Conservation (phyloP, 805 yeast genomes). For the Zygotorulaspora florentina region DNA sequence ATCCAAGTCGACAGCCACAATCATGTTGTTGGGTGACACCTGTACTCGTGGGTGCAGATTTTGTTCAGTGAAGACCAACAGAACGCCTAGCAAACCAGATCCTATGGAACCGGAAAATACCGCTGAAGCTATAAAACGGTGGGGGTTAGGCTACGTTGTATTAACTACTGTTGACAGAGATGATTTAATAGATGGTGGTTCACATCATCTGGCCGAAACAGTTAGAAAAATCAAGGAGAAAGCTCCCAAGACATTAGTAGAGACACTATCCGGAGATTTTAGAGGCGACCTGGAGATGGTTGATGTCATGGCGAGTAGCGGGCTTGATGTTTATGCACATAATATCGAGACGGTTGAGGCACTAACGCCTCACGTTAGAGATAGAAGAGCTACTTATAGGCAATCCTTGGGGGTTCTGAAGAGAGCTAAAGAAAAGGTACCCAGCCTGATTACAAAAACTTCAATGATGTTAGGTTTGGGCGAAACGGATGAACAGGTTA, state of each 20-base stretch:
- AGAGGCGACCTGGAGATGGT: slow-evolving; percentile 85
- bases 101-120: slow-evolving; percentile 97
- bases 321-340: slow-evolving; percentile 95
- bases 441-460: slow-evolving; percentile 81
- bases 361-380: slow-evolving; percentile 91
- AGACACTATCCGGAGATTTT: slow-evolving; percentile 92
- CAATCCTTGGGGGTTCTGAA: slow-evolving; percentile 76
- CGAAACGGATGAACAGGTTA: slow-evolving; percentile 86
- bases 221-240: slow-evolving; percentile 78
- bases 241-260: slow-evolving; percentile 88
- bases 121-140: slow-evolving; percentile 92
- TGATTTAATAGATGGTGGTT: slow-evolving; percentile 90
- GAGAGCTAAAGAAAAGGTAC: slow-evolving; percentile 74
- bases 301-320: slow-evolving; percentile 72
- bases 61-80: slow-evolving; percentile 91
- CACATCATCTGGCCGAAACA: slow-evolving; percentile 84
- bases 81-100: slow-evolving; percentile 84
- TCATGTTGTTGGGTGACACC: slow-evolving; percentile 97
- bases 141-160: slow-evolving; percentile 98
- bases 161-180: slow-evolving; percentile 97
- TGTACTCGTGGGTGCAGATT: slow-evolving; percentile 99
- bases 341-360: slow-evolving; percentile 95
- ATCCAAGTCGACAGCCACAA: slow-evolving; percentile 83
- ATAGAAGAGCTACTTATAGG: slow-evolving; percentile 91
- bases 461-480: slow-evolving; percentile 96